phyloP scores from a whole-genome alignment of 1,284 basidiomycete species.

The Boletellus deceptivus region DNA sequence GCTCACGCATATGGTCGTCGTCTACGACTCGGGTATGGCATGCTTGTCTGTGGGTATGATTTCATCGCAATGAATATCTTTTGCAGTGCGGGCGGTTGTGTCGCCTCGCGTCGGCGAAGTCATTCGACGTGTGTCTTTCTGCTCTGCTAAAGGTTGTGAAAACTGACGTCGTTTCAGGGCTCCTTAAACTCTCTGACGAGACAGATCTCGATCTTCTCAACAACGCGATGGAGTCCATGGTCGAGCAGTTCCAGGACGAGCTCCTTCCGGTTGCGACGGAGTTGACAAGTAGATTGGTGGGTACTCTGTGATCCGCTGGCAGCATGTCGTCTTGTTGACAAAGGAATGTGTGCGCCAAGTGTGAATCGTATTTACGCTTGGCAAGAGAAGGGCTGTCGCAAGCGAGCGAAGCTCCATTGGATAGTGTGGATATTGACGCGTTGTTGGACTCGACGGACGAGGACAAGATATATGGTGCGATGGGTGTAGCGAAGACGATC shows the following conservation, averaged over 20 bases:
- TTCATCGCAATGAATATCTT: background rate
- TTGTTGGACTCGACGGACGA: constrained; percentile 58
- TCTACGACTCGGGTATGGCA: constrained; percentile 57
- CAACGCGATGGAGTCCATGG: constrained; percentile 80
- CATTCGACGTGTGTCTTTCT: constrained; percentile 63
- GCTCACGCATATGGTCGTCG: constrained; percentile 75
- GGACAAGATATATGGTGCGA: constrained; percentile 82
- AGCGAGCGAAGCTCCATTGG: constrained; percentile 44
- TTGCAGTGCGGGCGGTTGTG: constrained; percentile 66
- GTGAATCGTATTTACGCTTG: constrained; percentile 79
- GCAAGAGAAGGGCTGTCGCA: constrained; percentile 62
- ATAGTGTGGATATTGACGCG: constrained; percentile 50
- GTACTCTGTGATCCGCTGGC: constrained; percentile 26
- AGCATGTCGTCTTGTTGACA: background rate
- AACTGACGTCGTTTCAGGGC: constrained; percentile 43
- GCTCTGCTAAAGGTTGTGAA: background rate
- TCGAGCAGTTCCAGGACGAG: constrained; percentile 82
- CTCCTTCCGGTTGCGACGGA: constrained; percentile 85
- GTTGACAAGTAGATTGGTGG: constrained; percentile 73
- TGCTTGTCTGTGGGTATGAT: background rate
- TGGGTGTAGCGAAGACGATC: constrained; percentile 83
- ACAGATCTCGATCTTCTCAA: constrained; percentile 88
- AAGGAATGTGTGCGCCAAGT: constrained; percentile 41
- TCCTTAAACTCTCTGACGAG: constrained; percentile 86
- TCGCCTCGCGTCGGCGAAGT: constrained; percentile 83